These are phyloP conservation scores for Wickerhamiella slavikovae DNA, from an alignment of 805 yeast species.

Conservation along the genomic window DNA sequence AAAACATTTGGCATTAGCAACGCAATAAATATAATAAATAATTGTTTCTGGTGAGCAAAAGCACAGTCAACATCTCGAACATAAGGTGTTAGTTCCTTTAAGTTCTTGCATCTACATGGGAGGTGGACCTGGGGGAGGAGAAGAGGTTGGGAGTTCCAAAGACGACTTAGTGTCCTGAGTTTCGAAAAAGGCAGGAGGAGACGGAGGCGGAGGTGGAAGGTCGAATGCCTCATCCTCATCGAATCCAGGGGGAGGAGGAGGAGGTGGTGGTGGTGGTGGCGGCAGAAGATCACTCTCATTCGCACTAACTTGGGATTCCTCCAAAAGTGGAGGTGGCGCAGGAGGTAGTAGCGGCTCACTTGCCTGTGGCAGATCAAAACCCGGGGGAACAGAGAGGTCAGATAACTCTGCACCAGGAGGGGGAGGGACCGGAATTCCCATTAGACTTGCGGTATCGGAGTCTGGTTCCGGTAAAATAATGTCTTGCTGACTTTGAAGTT, in stretches of 20 bases:
- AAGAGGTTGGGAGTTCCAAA: no score
- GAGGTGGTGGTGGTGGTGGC: conserved; percentile 8
- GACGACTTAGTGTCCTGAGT: no score
- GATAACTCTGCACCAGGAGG: conserved; percentile 4
- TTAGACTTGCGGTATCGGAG: neutral
- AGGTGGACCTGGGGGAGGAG: conserved; percentile 4
- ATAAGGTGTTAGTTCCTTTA: conserved; percentile 2
- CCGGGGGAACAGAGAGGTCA: conserved; percentile 2
- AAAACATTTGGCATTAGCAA: neutral
- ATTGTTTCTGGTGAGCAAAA: neutral
- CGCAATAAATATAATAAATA: neutral
- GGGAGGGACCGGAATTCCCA: conserved; percentile 1
- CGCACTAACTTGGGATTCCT: conserved; percentile 6
- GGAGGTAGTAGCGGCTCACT: conserved; percentile 9
- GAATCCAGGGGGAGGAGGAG: conserved; percentile 10
- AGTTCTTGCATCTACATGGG: conserved; percentile 2
- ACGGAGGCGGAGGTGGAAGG: no score
- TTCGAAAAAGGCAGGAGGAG: no score
- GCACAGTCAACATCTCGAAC: neutral
- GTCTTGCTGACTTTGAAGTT: no score
- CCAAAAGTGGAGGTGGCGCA: conserved; percentile 5
- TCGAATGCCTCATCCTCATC: no score
- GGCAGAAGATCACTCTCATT: conserved; percentile 3
- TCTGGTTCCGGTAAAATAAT: no score
- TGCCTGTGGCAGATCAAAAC: conserved; percentile 1